Base-by-base conservation (phyloP, 2,329 filamentous ascomycete genomes). In the Arthrinium puccinioides region DNA sequence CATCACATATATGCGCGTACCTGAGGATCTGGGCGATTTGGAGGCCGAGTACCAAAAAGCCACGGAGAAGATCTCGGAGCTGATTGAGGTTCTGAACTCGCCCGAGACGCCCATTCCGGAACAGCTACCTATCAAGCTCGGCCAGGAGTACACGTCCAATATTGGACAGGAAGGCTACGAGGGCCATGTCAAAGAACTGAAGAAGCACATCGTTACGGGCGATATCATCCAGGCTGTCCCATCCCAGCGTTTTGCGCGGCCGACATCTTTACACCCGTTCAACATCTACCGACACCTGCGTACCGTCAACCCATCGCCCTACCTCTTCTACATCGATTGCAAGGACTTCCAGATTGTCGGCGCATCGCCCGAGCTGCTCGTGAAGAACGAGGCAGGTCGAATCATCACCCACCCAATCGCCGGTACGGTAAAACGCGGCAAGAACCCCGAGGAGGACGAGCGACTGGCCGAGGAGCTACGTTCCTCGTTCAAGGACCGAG, bases 211-310 rank as follows among this genome's bases (percentile, higher is more conserved):
- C 51, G 74, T 79, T 51, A 74, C 77, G 44, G 92, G 92, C 49
- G 88, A 97, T 67, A 97, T 98, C 57, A 97, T 98, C 64, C 92
- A 98, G 61, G 87, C 88, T 1, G 92, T 98, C 13, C 92, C 92
- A 2, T 96, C 88, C 28, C 92, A 98, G 64, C 80, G 92, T 36
- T 86, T 97, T 56, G 82, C 89, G 7, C 78, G 90, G 20, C 89
- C 89, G 11, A 98, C 92, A 3, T 80, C 78, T 39, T 70, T 98
- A 29, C 92, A 98, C 61, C 90, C 92, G 0, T 98, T 97, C 73
- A 98, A 97, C 69, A 86, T 98, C 53, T 98, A 97, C 71, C 81
- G 90, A 38, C 87, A 95, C 59, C 74, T 98, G 25, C 86, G 92
- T 44, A 95, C 87, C n/a, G 86, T 97, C 54, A 98, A 98, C 59